Base-by-base conservation (phyloP, 164 flowering plant genomes). In the Kingdonia uniflora region DNA sequence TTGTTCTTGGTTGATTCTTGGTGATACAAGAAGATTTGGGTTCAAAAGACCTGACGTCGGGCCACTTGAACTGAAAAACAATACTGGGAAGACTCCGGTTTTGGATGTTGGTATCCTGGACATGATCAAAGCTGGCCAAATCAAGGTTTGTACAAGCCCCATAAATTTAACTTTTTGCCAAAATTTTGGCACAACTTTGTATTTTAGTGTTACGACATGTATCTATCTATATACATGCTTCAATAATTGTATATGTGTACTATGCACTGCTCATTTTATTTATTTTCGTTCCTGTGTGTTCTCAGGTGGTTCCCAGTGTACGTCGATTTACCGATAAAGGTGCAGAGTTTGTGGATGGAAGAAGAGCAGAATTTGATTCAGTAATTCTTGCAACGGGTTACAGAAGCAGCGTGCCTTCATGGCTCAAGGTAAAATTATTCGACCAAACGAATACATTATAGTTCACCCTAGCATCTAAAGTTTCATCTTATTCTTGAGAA, bases 401-500 rank as follows among this genome's bases (percentile, higher is more conserved):
- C 51, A 69, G 56, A 57, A 77, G 70, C 61, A 77, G 66, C 55
- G 76, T 74, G 1, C 63, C 73, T 45, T 58, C 73, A 44, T 77
- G 81, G 81, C 71, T 77, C 16, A 71, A 69, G 78, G 80, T 76
- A 68, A 44, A 42, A 42, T n/a, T n/a, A n/a, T n/a, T n/a, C n/a
- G n/a, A n/a, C n/a, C n/a, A n/a, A n/a, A n/a, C n/a, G n/a, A 42
- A 43, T 2, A 43, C n/a, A 16, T 2, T n/a, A n/a, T 16, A 17
- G 8, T 11, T 43, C 5, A 11, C 16, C 8, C 6, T 37, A 13
- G 40, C 40, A 37, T 13, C 13, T 37, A 37, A 37, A 37, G 40
- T 37, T 41, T 14, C 5, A 41, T 5, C 44, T 41, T 11, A 41
- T 15, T 16, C 44, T 14, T 41, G 5, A 41, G 15, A 11, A 16